Evolutionary conservation across 495 filamentous ascomycete genomes (phyloP).

Genomic region (Xylaria castorea): DNA sequence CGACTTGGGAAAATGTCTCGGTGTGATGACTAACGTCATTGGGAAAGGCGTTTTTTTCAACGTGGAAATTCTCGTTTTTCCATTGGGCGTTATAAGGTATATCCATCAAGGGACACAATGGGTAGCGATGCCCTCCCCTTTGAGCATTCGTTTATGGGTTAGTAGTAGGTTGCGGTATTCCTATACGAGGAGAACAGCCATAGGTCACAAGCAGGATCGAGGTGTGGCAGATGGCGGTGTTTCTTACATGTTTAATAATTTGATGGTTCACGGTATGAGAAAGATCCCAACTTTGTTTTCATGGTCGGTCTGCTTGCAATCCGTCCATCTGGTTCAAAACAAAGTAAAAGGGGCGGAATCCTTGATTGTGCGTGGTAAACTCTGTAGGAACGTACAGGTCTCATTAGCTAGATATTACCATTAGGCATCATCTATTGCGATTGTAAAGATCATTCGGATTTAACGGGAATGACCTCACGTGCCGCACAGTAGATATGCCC

Average conservation of each 20-base stretch:
- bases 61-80: not conserved
- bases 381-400: not conserved
- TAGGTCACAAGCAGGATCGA: not conserved
- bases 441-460: not conserved
- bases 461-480: not conserved
- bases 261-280: not conserved
- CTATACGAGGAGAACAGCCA: not conserved
- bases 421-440: not conserved
- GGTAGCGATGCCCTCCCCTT: not conserved
- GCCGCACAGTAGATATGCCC: not conserved
- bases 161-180: not conserved
- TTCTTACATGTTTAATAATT: conserved; percentile 12
- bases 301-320: not conserved
- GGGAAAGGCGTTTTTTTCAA: not conserved
- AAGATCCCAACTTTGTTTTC: not conserved
- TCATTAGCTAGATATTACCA: not conserved
- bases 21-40: not conserved
- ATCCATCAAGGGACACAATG: conserved; percentile 19
- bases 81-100: conserved; percentile 16
- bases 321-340: not conserved
- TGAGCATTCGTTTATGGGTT: conserved; percentile 21
- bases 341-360: not conserved
- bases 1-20: not conserved
- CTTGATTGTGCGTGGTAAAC: not conserved
- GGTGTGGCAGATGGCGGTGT: not conserved